These are phyloP conservation scores for Yamadazyma siamensis DNA, from an alignment of 1,139 yeast genomes.

Conservation along the genomic window DNA sequence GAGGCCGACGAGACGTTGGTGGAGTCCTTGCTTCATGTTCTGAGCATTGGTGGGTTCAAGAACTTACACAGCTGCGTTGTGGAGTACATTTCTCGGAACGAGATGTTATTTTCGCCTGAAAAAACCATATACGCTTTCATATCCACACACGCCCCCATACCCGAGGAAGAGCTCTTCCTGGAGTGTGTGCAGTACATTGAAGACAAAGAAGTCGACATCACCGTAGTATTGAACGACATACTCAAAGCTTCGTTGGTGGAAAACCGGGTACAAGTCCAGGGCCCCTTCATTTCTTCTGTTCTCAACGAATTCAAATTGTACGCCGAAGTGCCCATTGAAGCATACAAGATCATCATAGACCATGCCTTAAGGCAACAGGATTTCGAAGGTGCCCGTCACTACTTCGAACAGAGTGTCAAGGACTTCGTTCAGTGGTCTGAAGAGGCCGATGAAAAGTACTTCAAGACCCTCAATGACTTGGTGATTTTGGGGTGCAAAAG, in stretches of 20 bases:
- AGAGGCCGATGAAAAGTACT: slow-evolving; percentile 26
- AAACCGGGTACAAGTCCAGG: slow-evolving; percentile 15
- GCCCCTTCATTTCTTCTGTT: slow-evolving; percentile 16
- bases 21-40: slow-evolving; percentile 2
- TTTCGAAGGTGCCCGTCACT: slow-evolving; percentile 20
- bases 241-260: slow-evolving; percentile 20
- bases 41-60: slow-evolving; percentile 1
- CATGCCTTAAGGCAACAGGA: slow-evolving; percentile 22
- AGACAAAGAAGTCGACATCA: slow-evolving; percentile 10
- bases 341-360: slow-evolving; percentile 31
- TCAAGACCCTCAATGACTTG: slow-evolving; percentile 31
- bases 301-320: slow-evolving; percentile 13
- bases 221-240: slow-evolving; percentile 15
- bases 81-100: no score
- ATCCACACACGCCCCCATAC: background rate
- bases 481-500: slow-evolving; percentile 21
- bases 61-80: slow-evolving; percentile 1
- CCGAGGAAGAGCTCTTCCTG: slow-evolving; percentile 4
- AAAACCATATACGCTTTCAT: slow-evolving; percentile 10
- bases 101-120: slow-evolving; percentile 10
- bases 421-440: slow-evolving; percentile 28
- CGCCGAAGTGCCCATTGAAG: slow-evolving; percentile 20
- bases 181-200: slow-evolving; percentile 1
- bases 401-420: slow-evolving; percentile 32
- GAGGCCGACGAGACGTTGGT: slow-evolving; percentile 8